Conservation (phyloP, 1,284 basidiomycete species). For the Apiotrichum veenhuisii region DNA sequence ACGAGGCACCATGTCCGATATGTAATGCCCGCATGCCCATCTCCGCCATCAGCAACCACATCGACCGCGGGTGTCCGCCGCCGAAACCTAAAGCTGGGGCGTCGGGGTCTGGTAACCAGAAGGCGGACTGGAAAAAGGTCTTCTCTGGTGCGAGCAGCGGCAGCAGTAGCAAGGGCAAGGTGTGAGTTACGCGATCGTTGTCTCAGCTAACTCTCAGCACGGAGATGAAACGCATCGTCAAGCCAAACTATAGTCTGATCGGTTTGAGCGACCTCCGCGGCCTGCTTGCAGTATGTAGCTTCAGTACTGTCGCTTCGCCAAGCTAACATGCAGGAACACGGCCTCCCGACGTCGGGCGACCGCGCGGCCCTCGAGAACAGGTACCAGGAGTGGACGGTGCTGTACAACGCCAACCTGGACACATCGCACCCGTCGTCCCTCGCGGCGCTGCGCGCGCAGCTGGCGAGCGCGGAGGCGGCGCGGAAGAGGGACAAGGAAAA, state of each 20-base stretch:
- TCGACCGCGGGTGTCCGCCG: slow-evolving; percentile 45
- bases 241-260: slow-evolving; percentile 47
- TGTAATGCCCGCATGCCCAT: slow-evolving; percentile 38
- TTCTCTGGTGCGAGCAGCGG: slow-evolving; percentile 38
- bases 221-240: slow-evolving; percentile 41
- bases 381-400: slow-evolving; percentile 46
- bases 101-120: slow-evolving; percentile 30
- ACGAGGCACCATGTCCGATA: slow-evolving; percentile 41
- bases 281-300: slow-evolving; percentile 28
- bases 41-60: slow-evolving; percentile 38
- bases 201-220: slow-evolving; percentile 16
- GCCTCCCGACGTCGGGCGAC: slow-evolving; percentile 41
- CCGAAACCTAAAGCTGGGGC: slow-evolving; percentile 21
- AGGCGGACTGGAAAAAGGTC: slow-evolving; percentile 46
- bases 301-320: too few relatives aligned
- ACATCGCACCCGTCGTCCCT: slow-evolving; percentile 42
- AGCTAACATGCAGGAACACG: slow-evolving; percentile 31
- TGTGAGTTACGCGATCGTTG: slow-evolving; percentile 3
- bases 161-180: slow-evolving; percentile 19
- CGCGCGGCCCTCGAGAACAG: slow-evolving; percentile 32
- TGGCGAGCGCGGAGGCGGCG: slow-evolving; percentile 32
- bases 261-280: slow-evolving; percentile 36
- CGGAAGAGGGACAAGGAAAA: slow-evolving; percentile 39
- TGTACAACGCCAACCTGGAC: slow-evolving; percentile 49
- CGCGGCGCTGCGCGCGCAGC: slow-evolving; percentile 34